Percentiles rank a stretch among this genome's conserved stretches.
phyloP scores from a whole-genome alignment of 176 grass and related monocot species.

The Carex parvula region DNA sequence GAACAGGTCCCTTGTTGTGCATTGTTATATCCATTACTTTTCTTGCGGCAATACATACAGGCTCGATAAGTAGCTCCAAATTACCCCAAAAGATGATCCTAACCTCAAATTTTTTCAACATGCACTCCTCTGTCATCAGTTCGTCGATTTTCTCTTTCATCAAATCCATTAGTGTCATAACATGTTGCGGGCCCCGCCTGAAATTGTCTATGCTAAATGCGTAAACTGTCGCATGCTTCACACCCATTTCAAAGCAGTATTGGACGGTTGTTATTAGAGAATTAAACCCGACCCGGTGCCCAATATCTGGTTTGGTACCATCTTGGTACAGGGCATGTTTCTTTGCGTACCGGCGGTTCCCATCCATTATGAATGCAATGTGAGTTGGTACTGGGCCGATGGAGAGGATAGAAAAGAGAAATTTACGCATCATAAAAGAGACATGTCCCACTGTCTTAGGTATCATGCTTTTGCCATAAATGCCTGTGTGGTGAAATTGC shows the following conservation, averaged over 20 bases:
- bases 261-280: slow-evolving; percentile 43
- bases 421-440: slow-evolving; percentile 47
- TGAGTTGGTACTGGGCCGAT: slow-evolving; percentile 68
- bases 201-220: slow-evolving; percentile 96
- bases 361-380: slow-evolving; percentile 86
- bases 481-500: background rate
- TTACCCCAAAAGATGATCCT: slow-evolving; percentile 80
- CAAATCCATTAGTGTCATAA: slow-evolving; percentile 57
- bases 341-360: slow-evolving; percentile 84
- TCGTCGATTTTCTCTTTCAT: slow-evolving; percentile 89
- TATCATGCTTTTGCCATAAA: background rate
- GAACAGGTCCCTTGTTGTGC: slow-evolving; percentile 51
- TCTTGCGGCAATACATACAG: slow-evolving; percentile 49
- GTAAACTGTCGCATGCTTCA: slow-evolving; percentile 63
- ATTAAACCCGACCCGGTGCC: slow-evolving; percentile 56
- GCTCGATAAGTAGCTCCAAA: slow-evolving; percentile 49
- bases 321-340: slow-evolving; percentile 23
- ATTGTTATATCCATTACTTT: slow-evolving; percentile 52
- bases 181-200: slow-evolving; percentile 52
- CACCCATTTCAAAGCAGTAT: slow-evolving; percentile 79
- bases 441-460: background rate
- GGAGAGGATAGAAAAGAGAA: slow-evolving; percentile 45
- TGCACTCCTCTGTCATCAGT: slow-evolving; percentile 42
- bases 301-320: slow-evolving; percentile 36
- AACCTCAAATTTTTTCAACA: slow-evolving; percentile 59